Evolutionary conservation across 1,284 basidiomycete genomes (phyloP).

Genomic region (Melampsora larici-populina): DNA sequence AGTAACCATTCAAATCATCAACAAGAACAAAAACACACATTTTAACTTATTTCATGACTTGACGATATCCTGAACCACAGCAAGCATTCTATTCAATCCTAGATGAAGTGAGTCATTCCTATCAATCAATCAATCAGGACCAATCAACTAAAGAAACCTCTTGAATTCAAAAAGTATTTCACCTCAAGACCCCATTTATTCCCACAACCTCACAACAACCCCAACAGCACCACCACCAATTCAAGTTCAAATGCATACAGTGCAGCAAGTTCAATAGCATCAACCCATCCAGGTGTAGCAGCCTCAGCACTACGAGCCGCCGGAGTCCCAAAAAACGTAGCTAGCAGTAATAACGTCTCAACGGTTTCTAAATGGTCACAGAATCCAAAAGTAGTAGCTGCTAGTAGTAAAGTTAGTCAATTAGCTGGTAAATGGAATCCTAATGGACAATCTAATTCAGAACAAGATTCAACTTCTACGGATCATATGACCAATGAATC

Average conservation of each 20-base stretch:
- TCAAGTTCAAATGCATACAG: not conserved
- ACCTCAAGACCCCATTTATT: slow-evolving; percentile 39
- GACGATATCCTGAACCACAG: not conserved
- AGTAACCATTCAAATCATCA: not conserved
- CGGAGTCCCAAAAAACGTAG: slow-evolving; percentile 30
- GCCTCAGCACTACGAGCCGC: slow-evolving; percentile 35
- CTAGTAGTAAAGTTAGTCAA: slow-evolving; percentile 32
- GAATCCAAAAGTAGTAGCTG: not conserved
- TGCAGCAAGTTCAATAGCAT: slow-evolving; percentile 15
- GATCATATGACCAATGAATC: not conserved
- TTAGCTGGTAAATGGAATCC: slow-evolving; percentile 33
- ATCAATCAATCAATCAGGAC: not conserved
- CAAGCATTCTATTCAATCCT: slow-evolving; percentile 43
- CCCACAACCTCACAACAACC: slow-evolving; percentile 14
- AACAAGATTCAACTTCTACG: not conserved
- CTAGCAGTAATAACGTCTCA: slow-evolving; percentile 31
- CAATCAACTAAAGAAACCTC: not conserved
- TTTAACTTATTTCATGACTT: not conserved
- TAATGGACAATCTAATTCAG: not conserved
- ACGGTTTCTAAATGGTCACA: slow-evolving; percentile 4
- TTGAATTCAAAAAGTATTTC: slow-evolving; percentile 19
- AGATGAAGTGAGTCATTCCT: slow-evolving; percentile 34
- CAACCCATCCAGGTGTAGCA: slow-evolving; percentile 26
- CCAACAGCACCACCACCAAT: not conserved
- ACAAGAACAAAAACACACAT: not conserved